These are phyloP conservation scores for Metschnikowia cerradonensis DNA, from an alignment of 805 yeast species.

Conservation along the genomic window DNA sequence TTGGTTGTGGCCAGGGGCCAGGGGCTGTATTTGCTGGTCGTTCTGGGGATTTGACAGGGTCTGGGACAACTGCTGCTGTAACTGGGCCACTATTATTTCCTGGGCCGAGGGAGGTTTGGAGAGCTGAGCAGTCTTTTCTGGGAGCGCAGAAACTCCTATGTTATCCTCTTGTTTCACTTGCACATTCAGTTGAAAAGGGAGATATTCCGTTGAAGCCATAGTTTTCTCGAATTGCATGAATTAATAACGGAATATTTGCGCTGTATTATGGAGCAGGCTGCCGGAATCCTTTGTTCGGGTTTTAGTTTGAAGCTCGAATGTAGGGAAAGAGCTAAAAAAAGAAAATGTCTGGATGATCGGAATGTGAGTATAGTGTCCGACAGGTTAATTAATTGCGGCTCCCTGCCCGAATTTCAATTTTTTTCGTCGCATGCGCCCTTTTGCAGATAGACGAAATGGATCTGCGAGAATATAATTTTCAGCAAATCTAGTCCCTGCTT, in stretches of 20 bases:
- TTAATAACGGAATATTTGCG: not conserved
- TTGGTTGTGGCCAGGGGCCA: not conserved
- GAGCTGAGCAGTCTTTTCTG: not conserved
- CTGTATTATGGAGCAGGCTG: not conserved
- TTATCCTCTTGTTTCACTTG: not conserved
- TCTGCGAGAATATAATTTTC: not conserved
- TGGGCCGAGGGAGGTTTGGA: not conserved
- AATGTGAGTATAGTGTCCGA: not conserved
- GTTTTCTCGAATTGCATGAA: conserved; percentile 1
- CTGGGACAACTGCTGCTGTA: conserved; percentile 1
- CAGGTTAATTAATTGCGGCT: not conserved
- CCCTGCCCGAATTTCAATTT: not conserved
- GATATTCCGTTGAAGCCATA: conserved; percentile 2
- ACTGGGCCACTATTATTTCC: not conserved
- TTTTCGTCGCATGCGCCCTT: conserved; percentile 1
- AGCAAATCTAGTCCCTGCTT: not conserved
- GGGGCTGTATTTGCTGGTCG: not conserved
- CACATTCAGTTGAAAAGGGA: not conserved
- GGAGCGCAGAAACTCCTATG: not conserved
- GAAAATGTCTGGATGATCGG: not conserved
- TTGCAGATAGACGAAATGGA: conserved; percentile 1
- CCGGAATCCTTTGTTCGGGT: not conserved
- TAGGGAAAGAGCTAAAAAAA: not conserved
- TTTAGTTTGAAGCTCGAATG: not conserved
- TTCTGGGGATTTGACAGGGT: not conserved